Base-by-base conservation (phyloP, 208 protist genomes). In the Wallacemonas sp. region DNA sequence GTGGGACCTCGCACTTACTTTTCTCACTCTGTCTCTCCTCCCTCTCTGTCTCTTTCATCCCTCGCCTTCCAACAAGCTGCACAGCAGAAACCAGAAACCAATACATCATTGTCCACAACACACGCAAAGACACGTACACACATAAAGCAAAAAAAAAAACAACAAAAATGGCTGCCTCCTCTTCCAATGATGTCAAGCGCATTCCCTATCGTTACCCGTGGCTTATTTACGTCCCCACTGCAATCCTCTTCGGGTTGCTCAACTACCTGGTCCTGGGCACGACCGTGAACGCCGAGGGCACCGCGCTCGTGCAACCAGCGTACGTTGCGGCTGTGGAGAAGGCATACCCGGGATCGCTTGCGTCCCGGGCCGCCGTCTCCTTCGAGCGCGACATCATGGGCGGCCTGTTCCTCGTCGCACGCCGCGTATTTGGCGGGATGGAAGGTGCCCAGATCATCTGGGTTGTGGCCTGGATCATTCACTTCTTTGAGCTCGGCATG, bases 311-410 rank as follows among this genome's bases (percentile, higher is more conserved):
- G 55, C 11, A 78, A 48, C 74, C 80, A 8, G 64, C 52, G 0
- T 64, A 78, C 57, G 57, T 87, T 4, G 52, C 3, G 4, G 23
- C 52, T 2, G 4, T 58, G 14, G 29, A 58, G 32, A 16, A 27
- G 29, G 8, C 9, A 8, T 14, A 39, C 26, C 52, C 57, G 14
- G 57, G 47, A n/a, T 8, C 41, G 0, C 33, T 61, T 8, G 17
- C 70, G 4, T 41, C 55, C 11, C 49, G 62, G 11, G 43, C 44
- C 0, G 36, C 64, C 0, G 30, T 83, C 0, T 72, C 70, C 38
- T 70, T 92, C n/a, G 86, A 89, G 49, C 66, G 81, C 26, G 36
- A 32, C 19, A 44, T 88, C 34, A 76, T 89, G 69, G 73, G 69
- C 16, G 49, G 44, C 5, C 26, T 85, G 1, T 82, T 83, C 62